Percentiles rank a stretch among this genome's conserved stretches.
Conservation (phyloP, 805 yeast genomes). For the Isabelozyma rhagii region DNA sequence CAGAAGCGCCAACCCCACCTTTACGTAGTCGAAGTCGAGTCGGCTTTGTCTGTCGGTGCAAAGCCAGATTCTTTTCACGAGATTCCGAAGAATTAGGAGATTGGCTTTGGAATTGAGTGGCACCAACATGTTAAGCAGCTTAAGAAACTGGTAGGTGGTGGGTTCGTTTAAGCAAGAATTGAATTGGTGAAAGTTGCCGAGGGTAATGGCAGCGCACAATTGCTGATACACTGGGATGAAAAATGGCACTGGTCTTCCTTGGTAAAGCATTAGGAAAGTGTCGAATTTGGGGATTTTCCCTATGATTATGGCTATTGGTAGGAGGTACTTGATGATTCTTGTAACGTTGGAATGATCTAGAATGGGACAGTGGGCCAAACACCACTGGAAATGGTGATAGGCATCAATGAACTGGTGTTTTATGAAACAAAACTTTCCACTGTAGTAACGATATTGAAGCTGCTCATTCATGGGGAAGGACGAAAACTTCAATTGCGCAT, state of each 20-base stretch:
- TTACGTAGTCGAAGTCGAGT: slow-evolving; percentile 26
- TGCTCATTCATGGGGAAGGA: slow-evolving; percentile 44
- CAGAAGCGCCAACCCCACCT: slow-evolving; percentile 15
- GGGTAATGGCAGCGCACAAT: slow-evolving; percentile 32
- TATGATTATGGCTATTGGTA: slow-evolving; percentile 52
- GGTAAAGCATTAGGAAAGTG: slow-evolving; percentile 3
- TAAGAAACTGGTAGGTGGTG: slow-evolving; percentile 32
- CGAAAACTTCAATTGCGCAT: slow-evolving; percentile 41
- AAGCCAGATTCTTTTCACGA: slow-evolving; percentile 32
- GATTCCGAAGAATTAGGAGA: slow-evolving; percentile 46
- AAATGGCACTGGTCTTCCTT: slow-evolving; percentile 1
- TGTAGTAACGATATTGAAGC: slow-evolving; percentile 49
- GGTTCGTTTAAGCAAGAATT: slow-evolving; percentile 19
- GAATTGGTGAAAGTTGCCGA: slow-evolving; percentile 42
- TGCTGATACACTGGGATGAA: slow-evolving; percentile 32
- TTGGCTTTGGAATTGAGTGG: slow-evolving; percentile 45
- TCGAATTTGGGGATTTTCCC: slow-evolving; percentile 49
- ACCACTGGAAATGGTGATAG: slow-evolving; percentile 52
- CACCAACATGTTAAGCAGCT: slow-evolving; percentile 34
- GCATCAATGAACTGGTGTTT: slow-evolving; percentile 49
- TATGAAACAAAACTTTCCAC: slow-evolving; percentile 53
- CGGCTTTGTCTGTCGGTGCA: slow-evolving; percentile 18
- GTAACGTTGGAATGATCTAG: slow-evolving; percentile 29
- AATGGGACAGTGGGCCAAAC: slow-evolving; percentile 40
- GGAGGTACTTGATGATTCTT: slow-evolving; percentile 43